Evolutionary conservation across 2,329 filamentous ascomycete species (phyloP), one percentile per base, ranked within the genome.

Genomic region (Cercospora sp.): DNA sequence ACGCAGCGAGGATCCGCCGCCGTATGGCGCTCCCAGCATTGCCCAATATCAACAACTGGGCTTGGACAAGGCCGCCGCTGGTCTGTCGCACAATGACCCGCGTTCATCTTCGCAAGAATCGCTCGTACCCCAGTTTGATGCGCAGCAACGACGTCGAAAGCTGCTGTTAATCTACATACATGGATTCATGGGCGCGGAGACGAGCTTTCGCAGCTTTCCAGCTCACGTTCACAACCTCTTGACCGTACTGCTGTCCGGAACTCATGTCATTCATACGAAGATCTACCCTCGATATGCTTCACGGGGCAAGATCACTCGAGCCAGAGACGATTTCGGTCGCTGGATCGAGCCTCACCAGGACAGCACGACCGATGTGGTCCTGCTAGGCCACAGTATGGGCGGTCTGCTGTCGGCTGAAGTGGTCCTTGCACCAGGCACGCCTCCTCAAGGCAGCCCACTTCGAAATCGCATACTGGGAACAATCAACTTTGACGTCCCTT

Each of bases 351-450:
- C 92, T 6, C 92, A 96, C 74, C 90, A 94, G 78, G 87, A 87
- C 30, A 81, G 85, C 3, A 86, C 83, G 21, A 93, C 92, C 1
- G 94, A 97, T 81, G 85, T 96, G 2, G 84, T 97, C 21, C 84
- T 97, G 3, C 83, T 97, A 2, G 93, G 94, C 0, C 94, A 97
- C 79, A 96, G 92, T 51, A 94, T 97, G 88, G 94, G 94, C 16
- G 94, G 94, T 1, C 84, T 97, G 26, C 80, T 97, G 28, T 88
- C 91, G 28, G 92, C 91, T 1, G 94, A 97, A 74, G 87, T 96
- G 28, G 88, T 88, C 2, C 82, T 97, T 55, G 85, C 91, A 78
- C 79, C 72, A 12, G 74, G 80, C 2, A 26, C 76, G 70, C 60
- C 77, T 13, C 67, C 72, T 13, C 63, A 66, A n/a, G 66, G 66